A percentile compares a stretch with the other conserved stretches of the same genome.
Conservation (phyloP, 2,329 filamentous ascomycete genomes). For the Arthrobotrys pseudoclavata region DNA sequence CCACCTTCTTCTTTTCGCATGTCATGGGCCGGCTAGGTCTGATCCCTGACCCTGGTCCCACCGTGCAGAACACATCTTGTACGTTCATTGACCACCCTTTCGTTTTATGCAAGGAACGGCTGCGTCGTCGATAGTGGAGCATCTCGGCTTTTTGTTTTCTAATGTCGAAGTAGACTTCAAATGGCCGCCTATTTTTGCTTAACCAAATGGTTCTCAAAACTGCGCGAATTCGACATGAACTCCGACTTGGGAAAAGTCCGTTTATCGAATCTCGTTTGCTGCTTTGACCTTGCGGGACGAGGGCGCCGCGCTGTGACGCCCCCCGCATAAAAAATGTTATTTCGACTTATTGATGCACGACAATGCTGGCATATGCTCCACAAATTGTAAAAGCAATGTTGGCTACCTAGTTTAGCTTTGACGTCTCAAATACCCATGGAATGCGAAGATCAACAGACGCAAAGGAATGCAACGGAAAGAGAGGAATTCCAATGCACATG, state of each 20-base stretch:
- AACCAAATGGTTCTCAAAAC: background rate
- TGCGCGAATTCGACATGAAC: slow-evolving; percentile 2
- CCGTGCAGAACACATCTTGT: slow-evolving; percentile 9
- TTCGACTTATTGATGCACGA: slow-evolving; percentile 23
- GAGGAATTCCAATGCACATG: slow-evolving; percentile 31
- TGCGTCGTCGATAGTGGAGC: slow-evolving; percentile 18
- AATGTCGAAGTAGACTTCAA: background rate
- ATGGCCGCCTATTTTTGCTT: slow-evolving; percentile 20
- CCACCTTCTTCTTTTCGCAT: slow-evolving; percentile 48
- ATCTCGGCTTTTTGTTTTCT: background rate
- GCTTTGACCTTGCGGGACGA: slow-evolving; percentile 27
- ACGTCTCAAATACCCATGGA: slow-evolving; percentile 9
- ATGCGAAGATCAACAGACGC: slow-evolving; percentile 34
- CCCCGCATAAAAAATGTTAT: slow-evolving; percentile 24
- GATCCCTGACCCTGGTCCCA: slow-evolving; percentile 25
- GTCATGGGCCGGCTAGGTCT: slow-evolving; percentile 19
- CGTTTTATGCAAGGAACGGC: slow-evolving; percentile 32
- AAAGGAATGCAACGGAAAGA: slow-evolving; percentile 20
- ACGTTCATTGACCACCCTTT: background rate
- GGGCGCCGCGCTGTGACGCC: background rate
- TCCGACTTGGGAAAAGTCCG: slow-evolving; percentile 1
- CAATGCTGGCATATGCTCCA: slow-evolving; percentile 11
- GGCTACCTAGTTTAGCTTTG: background rate
- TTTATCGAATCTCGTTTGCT: slow-evolving; percentile 19
- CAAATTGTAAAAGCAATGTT: background rate